Conservation (phyloP, 306 rosid species). For the Dalbergia cochinchinensis region DNA sequence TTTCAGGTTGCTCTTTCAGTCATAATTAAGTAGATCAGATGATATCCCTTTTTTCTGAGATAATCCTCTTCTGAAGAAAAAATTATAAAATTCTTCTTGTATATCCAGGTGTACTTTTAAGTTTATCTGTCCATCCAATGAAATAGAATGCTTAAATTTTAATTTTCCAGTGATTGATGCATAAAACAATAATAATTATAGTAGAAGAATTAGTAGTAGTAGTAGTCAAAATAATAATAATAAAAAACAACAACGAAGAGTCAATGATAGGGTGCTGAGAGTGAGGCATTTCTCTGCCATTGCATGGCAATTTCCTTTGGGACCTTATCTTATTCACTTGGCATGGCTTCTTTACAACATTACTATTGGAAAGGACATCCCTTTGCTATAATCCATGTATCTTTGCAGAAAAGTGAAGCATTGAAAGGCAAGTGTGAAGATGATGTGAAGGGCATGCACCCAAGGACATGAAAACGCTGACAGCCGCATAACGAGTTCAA, state of each 20-base stretch:
- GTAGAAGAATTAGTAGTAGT: too few relatives aligned
- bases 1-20: slow-evolving; percentile 6
- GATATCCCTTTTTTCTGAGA: not conserved
- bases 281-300: slow-evolving; percentile 9
- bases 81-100: slow-evolving; percentile 27
- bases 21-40: not conserved
- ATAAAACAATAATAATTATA: not conserved
- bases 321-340: slow-evolving; percentile 41
- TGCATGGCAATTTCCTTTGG: not conserved
- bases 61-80: slow-evolving; percentile 2
- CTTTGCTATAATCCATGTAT: slow-evolving; percentile 29
- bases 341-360: slow-evolving; percentile 1
- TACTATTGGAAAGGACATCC: slow-evolving; percentile 28
- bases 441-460: slow-evolving; percentile 1
- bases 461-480: slow-evolving; percentile 17
- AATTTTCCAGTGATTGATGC: slow-evolving; percentile 4
- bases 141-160: slow-evolving; percentile 30
- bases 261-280: slow-evolving; percentile 42
- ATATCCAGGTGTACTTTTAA: slow-evolving; percentile 13
- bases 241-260: not conserved
- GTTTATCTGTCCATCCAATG: slow-evolving; percentile 9
- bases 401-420: slow-evolving; percentile 40
- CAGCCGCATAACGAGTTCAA: slow-evolving; percentile 30
- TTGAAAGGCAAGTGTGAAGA: slow-evolving; percentile 6
- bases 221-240: too few relatives aligned